Percentiles rank a stretch among this genome's conserved stretches.
Evolutionary conservation across 306 rosid genomes (phyloP).

Genomic region (Vicia faba): DNA sequence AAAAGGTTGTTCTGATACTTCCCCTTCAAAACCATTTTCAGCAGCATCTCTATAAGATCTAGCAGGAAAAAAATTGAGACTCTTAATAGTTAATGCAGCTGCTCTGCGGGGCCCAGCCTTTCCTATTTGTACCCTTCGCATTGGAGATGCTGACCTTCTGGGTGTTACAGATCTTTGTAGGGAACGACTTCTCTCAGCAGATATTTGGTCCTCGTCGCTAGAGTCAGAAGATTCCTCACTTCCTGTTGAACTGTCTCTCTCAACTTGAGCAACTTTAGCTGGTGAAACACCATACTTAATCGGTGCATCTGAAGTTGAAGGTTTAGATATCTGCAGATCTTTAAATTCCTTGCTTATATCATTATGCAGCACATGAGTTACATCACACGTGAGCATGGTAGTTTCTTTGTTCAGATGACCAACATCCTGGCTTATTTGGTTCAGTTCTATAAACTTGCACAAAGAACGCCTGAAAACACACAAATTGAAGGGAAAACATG

Average conservation of each 20-base stretch:
- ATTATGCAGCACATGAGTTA: conserved; percentile 21
- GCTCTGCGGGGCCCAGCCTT: conserved; percentile 87
- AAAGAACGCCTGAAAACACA: conserved; percentile 59
- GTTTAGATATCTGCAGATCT: conserved; percentile 46
- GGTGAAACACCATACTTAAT: conserved; percentile 92
- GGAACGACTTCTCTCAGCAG: conserved; percentile 86
- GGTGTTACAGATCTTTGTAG: conserved; percentile 70
- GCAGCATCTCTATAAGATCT: conserved; percentile 56
- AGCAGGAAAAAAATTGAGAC: conserved; percentile 68
- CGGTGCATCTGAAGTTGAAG: conserved; percentile 47
- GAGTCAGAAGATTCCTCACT: conserved; percentile 75
- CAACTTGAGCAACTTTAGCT: conserved; percentile 84
- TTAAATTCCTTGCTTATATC: conserved; percentile 41
- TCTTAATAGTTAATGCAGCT: conserved; percentile 85
- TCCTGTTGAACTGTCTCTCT: conserved; percentile 72
- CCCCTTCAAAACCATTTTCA: conserved; percentile 64
- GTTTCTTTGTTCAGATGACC: conserved; percentile 48
- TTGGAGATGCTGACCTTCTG: conserved; percentile 95
- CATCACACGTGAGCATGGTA: conserved; percentile 35
- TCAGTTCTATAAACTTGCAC: conserved; percentile 56
- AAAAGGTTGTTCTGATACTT: conserved; percentile 53
- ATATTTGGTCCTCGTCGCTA: conserved; percentile 64
- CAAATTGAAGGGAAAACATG: conserved; percentile 29
- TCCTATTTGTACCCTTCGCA: conserved; percentile 93
- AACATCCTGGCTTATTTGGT: conserved; percentile 40